A percentile compares a stretch with the other conserved stretches of the same genome.
Conservation (phyloP, 306 rosid genomes). For the Pueraria montana region DNA sequence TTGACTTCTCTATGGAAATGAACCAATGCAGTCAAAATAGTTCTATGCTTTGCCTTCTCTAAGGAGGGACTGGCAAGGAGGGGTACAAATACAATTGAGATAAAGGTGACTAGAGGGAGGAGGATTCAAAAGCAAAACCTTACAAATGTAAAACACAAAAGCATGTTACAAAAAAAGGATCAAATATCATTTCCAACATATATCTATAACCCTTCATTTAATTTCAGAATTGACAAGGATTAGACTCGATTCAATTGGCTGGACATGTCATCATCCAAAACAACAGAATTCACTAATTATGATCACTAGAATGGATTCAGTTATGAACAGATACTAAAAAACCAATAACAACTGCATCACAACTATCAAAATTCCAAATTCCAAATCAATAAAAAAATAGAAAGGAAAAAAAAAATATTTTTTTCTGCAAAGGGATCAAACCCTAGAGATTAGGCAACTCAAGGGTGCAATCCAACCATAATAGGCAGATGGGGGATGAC, state of each 20-base stretch:
- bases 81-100: background rate
- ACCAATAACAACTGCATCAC: background rate
- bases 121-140: background rate
- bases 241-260: background rate
- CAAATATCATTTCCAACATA: background rate
- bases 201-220: background rate
- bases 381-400: no score
- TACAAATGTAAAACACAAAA: background rate
- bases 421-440: no score
- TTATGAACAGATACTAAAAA: background rate
- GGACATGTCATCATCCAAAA: background rate
- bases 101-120: background rate
- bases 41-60: background rate
- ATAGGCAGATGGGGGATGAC: background rate
- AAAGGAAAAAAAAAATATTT: no score
- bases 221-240: background rate
- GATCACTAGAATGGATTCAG: background rate
- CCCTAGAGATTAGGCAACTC: no score
- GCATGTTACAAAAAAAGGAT: background rate
- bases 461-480: no score
- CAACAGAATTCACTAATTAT: constrained; percentile 1
- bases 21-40: background rate
- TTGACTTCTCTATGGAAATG: background rate
- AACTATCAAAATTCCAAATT: no score
- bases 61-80: background rate